Conservation (phyloP, 805 yeast genomes). For the Ogataea pini region DNA sequence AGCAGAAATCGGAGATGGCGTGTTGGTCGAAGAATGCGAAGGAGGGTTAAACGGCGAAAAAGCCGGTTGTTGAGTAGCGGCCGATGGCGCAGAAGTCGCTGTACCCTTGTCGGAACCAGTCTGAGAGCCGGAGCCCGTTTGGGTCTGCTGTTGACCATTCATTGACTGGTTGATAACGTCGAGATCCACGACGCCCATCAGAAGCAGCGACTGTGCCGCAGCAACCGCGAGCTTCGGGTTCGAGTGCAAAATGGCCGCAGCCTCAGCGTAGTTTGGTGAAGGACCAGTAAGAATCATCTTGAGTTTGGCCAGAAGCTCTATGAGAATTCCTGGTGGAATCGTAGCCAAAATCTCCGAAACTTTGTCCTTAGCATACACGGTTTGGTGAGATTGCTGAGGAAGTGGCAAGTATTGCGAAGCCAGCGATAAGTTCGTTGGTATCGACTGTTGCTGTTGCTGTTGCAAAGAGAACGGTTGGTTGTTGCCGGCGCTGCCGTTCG, state of each 20-base stretch:
- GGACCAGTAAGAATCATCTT: slow-evolving; percentile 57
- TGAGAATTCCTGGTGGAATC: slow-evolving; percentile 69
- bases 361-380: slow-evolving; percentile 50
- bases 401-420: slow-evolving; percentile 62
- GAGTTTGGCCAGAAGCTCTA: slow-evolving; percentile 67
- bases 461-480: slow-evolving; percentile 12
- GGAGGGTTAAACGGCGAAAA: slow-evolving; percentile 24
- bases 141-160: slow-evolving; percentile 25
- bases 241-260: slow-evolving; percentile 52
- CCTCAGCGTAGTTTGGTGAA: slow-evolving; percentile 50
- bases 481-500: slow-evolving; percentile 16
- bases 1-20: slow-evolving; percentile 23
- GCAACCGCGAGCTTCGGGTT: slow-evolving; percentile 61
- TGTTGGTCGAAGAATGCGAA: slow-evolving; percentile 18
- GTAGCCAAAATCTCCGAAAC: slow-evolving; percentile 61
- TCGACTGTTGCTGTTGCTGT: slow-evolving; percentile 15
- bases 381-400: slow-evolving; percentile 33
- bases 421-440: slow-evolving; percentile 49
- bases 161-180: slow-evolving; percentile 63
- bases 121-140: slow-evolving; percentile 10
- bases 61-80: slow-evolving; percentile 9
- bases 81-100: slow-evolving; percentile 9
- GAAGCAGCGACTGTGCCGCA: slow-evolving; percentile 69
- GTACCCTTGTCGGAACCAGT: slow-evolving; percentile 4
- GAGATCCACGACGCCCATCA: slow-evolving; percentile 75